Percentiles rank a stretch among this genome's conserved stretches.
Conservation (phyloP, 345 rosid genomes). For the Salix brachista region DNA sequence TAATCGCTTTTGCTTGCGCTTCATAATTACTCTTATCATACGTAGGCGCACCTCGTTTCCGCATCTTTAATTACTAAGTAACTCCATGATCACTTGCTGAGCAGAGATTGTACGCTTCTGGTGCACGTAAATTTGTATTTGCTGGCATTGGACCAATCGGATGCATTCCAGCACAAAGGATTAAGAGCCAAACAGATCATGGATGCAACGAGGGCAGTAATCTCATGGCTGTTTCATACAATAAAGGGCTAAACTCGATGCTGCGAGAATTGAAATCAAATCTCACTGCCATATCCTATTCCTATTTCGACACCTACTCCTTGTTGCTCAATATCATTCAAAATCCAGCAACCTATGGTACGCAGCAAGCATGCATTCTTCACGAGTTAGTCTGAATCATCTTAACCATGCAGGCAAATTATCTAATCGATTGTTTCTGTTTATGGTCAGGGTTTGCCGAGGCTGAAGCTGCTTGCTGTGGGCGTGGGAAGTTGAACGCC, state of each 20-base stretch:
- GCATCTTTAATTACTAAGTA: not conserved
- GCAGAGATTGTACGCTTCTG: constrained; percentile 42
- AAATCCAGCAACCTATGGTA: constrained; percentile 52
- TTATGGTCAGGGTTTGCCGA: constrained; percentile 17
- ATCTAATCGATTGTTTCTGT: constrained; percentile 44
- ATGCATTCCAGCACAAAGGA: constrained; percentile 51
- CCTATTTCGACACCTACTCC: constrained; percentile 51
- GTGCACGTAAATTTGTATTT: constrained; percentile 52
- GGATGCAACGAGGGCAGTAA: constrained; percentile 48
- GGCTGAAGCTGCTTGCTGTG: constrained; percentile 26
- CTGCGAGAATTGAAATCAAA: constrained; percentile 38
- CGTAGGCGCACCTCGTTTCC: no score
- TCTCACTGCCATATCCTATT: constrained; percentile 38
- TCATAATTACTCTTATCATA: no score
- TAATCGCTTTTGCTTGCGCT: not conserved
- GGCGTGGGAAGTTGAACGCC: constrained; percentile 18
- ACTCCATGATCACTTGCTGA: not conserved
- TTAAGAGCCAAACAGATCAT: constrained; percentile 23
- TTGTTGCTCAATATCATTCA: constrained; percentile 36
- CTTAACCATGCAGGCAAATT: not conserved
- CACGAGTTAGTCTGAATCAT: not conserved
- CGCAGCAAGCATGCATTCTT: not conserved
- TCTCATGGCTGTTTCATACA: constrained; percentile 41
- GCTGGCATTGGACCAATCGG: constrained; percentile 51
- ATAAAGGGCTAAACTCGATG: constrained; percentile 34